Conservation (phyloP, 2,329 filamentous ascomycete genomes). For the Microdochium nivale region DNA sequence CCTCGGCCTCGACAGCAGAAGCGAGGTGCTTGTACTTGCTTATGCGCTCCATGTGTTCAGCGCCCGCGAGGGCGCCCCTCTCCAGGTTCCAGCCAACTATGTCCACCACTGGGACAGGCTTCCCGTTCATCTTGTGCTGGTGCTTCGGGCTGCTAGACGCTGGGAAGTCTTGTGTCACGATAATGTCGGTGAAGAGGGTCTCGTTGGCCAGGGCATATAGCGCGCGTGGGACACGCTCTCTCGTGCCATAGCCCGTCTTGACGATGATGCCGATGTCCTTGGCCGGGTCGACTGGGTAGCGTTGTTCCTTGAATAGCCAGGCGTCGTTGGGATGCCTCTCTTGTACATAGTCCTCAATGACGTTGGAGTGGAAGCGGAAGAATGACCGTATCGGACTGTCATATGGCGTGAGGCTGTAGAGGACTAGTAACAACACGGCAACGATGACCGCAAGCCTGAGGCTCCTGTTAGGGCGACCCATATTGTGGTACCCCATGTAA, state of each 20-base stretch:
- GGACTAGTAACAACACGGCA: constrained; percentile 10
- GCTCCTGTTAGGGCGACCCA: not conserved
- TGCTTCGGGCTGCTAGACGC: constrained; percentile 10
- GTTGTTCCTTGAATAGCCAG: constrained; percentile 29
- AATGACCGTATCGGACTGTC: constrained; percentile 18
- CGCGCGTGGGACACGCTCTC: constrained; percentile 35
- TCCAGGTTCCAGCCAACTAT: constrained; percentile 23
- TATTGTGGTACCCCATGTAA: not conserved
- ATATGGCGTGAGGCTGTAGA: constrained; percentile 18
- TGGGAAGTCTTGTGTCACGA: constrained; percentile 44
- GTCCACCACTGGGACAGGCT: constrained; percentile 17
- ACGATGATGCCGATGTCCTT: constrained; percentile 41
- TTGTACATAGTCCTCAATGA: constrained; percentile 19
- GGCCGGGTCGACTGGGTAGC: constrained; percentile 32
- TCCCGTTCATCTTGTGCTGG: constrained; percentile 16
- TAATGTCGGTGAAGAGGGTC: constrained; percentile 28
- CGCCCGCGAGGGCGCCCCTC: constrained; percentile 16
- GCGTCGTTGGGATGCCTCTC: constrained; percentile 24
- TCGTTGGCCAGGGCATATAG: constrained; percentile 34
- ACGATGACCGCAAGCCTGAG: not conserved
- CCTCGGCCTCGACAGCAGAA: constrained; percentile 21
- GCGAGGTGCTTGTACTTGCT: constrained; percentile 20
- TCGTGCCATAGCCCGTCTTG: constrained; percentile 49
- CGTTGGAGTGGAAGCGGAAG: constrained; percentile 19
- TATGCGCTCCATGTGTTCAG: constrained; percentile 18